Percentiles rank a stretch among this genome's conserved stretches.
phyloP scores from a whole-genome alignment of 2,329 filamentous ascomycete genomes.

The Aspergillus pseudoglaucus region DNA sequence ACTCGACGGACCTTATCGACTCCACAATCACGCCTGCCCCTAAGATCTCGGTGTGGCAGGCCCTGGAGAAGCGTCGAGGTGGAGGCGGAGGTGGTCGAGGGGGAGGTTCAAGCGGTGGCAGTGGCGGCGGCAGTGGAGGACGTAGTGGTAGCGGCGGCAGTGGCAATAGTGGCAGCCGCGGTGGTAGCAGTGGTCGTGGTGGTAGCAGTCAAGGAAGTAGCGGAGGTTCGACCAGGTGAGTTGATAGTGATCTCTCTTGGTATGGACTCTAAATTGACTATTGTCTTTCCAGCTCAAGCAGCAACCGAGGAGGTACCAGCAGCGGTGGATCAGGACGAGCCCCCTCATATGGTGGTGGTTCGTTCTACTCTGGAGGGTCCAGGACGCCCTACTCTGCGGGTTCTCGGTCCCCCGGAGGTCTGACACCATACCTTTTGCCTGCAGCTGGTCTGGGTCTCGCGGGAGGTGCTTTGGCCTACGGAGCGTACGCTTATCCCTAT shows the following conservation, averaged over 20 bases:
- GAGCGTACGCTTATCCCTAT: slow-evolving; percentile 53
- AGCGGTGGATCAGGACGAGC: slow-evolving; percentile 34
- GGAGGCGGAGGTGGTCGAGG: slow-evolving; percentile 38
- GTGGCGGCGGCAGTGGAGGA: slow-evolving; percentile 21
- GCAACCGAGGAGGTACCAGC: slow-evolving; percentile 27
- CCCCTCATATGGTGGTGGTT: slow-evolving; percentile 45
- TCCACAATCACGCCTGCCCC: slow-evolving; percentile 10
- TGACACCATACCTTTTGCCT: slow-evolving; percentile 45
- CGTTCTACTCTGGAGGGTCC: slow-evolving; percentile 52
- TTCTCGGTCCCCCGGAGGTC: slow-evolving; percentile 39
- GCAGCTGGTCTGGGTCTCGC: slow-evolving; percentile 43
- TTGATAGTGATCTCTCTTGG: slow-evolving; percentile 1
- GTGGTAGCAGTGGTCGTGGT: slow-evolving; percentile 13
- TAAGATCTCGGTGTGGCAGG: slow-evolving; percentile 10
- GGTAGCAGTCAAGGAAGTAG: slow-evolving; percentile 12
- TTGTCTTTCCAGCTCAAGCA: slow-evolving; percentile 10
- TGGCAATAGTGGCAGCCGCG: slow-evolving; percentile 11
- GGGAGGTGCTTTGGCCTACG: slow-evolving; percentile 51
- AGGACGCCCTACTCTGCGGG: slow-evolving; percentile 46
- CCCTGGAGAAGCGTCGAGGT: slow-evolving; percentile 44
- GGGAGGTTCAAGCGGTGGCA: slow-evolving; percentile 17
- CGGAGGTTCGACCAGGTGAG: slow-evolving; percentile 17
- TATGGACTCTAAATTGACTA: background rate
- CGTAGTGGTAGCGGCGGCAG: slow-evolving; percentile 16
- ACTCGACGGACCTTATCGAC: slow-evolving; percentile 14